A percentile compares a stretch with the other conserved stretches of the same genome.
These are phyloP conservation scores for Lenzites betulinus DNA, from an alignment of 768 basidiomycete species.

Conservation along the genomic window DNA sequence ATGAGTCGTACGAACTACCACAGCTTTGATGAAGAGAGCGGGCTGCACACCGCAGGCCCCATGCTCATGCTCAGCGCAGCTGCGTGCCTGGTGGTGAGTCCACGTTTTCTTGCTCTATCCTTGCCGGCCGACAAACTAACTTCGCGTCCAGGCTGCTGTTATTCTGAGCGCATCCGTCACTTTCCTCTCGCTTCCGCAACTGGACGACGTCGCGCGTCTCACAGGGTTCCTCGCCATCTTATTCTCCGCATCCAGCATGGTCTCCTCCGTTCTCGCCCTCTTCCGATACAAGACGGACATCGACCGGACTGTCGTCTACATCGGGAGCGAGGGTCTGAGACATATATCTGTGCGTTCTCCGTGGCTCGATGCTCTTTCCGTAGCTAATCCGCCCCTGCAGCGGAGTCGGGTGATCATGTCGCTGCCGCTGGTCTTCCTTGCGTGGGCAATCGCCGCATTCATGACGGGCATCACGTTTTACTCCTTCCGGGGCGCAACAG, in stretches of 20 bases:
- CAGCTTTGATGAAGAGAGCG: slow-evolving; percentile 63
- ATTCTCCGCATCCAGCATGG: slow-evolving; percentile 70
- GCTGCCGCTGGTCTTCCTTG: slow-evolving; percentile 71
- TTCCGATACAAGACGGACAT: slow-evolving; percentile 71
- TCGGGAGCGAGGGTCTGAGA: slow-evolving; percentile 58
- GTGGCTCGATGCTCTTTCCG: slow-evolving; percentile 1
- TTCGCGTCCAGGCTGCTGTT: slow-evolving; percentile 62
- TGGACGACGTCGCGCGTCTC: slow-evolving; percentile 64
- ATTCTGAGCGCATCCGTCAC: slow-evolving; percentile 82
- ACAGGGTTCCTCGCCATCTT: slow-evolving; percentile 68
- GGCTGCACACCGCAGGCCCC: slow-evolving; percentile 48
- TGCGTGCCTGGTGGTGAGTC: slow-evolving; percentile 34
- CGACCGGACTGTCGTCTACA: slow-evolving; percentile 48
- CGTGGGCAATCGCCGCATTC: slow-evolving; percentile 71
- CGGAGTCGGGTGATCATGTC: slow-evolving; percentile 66
- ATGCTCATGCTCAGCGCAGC: slow-evolving; percentile 67
- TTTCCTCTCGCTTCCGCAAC: slow-evolving; percentile 74
- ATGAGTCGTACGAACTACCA: slow-evolving; percentile 51
- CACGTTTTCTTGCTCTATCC: not conserved
- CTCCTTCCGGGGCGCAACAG: slow-evolving; percentile 54
- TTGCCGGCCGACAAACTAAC: not conserved
- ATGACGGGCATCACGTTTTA: slow-evolving; percentile 66
- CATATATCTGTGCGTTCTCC: slow-evolving; percentile 44
- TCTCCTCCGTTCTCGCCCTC: slow-evolving; percentile 66
- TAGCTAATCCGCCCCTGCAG: slow-evolving; percentile 34